Percentiles rank a stretch among this genome's conserved stretches.
Evolutionary conservation across 768 basidiomycete genomes (phyloP).

Genomic region (Boletus coccyginus): DNA sequence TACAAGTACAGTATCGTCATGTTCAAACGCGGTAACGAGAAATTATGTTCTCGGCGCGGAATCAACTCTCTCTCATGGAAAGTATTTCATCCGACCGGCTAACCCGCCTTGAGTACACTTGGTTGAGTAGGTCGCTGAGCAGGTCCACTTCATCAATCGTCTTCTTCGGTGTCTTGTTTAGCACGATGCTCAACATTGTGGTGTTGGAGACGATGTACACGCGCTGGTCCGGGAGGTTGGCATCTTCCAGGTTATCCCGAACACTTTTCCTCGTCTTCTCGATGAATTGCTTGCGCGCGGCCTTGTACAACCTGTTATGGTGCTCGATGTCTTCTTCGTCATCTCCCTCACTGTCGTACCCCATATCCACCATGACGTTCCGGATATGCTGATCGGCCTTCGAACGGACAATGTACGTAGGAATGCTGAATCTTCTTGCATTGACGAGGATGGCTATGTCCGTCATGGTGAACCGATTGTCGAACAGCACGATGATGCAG

Average conservation of each 20-base stretch:
- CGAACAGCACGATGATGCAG: conserved; percentile 21
- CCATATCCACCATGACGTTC: conserved; percentile 18
- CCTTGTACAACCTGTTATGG: conserved; percentile 8
- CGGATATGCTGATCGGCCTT: conserved; percentile 23
- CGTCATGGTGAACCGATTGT: conserved; percentile 23
- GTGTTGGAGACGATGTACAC: conserved; percentile 24
- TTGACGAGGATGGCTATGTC: conserved; percentile 19
- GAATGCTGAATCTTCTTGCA: conserved; percentile 14
- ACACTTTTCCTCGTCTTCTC: conserved; percentile 12
- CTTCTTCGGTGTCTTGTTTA: conserved; percentile 2
- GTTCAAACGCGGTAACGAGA: too few species aligned
- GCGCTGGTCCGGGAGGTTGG: conserved; percentile 18
- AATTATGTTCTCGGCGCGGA: too few species aligned
- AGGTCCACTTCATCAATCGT: conserved; percentile 5
- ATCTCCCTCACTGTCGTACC: conserved; percentile 18
- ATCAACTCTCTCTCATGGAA: too few species aligned
- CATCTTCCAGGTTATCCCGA: conserved; percentile 11
- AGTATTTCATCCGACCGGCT: neutral
- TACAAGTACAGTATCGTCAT: too few species aligned
- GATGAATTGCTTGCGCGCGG: conserved; percentile 10
- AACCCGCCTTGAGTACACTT: neutral
- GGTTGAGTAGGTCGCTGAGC: neutral
- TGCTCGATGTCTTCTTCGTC: conserved; percentile 9
- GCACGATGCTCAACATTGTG: conserved; percentile 14
- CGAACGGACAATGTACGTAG: conserved; percentile 22